Conservation (phyloP, 2,329 filamentous ascomycete species). For the Fusarium chuoi region DNA sequence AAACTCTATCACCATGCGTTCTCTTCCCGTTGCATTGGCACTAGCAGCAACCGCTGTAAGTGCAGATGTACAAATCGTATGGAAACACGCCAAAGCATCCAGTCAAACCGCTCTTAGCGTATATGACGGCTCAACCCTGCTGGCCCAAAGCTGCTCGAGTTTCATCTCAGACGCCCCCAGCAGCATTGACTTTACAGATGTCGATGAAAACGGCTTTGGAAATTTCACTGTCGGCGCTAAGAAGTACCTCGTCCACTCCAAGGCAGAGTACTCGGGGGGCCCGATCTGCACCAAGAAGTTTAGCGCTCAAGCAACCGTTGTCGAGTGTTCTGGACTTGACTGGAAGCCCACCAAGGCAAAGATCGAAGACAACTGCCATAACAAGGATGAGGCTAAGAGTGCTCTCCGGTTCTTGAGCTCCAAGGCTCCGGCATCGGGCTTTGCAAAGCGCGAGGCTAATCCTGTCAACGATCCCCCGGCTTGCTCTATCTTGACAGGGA, state of each 20-base stretch:
- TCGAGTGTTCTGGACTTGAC: not conserved
- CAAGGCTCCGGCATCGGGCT: not conserved
- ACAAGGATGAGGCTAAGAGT: not conserved
- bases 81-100: not conserved
- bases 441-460: not conserved
- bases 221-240: not conserved
- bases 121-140: not conserved
- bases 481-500: not conserved
- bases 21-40: not conserved
- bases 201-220: not conserved
- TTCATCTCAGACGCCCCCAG: not conserved
- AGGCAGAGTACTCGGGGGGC: not conserved
- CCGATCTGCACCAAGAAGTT: not conserved
- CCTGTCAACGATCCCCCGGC: not conserved
- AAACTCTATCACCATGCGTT: not conserved
- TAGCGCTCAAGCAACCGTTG: not conserved
- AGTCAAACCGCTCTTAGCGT: not conserved
- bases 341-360: not conserved
- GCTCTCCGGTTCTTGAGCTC: not conserved
- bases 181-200: not conserved
- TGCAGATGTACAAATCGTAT: not conserved
- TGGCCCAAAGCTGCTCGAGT: not conserved
- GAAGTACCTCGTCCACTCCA: not conserved
- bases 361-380: not conserved
- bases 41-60: not conserved